Percentiles rank a stretch among this genome's conserved stretches.
Conservation (phyloP, 2,329 filamentous ascomycete species). For the Magnaporthales sp. region DNA sequence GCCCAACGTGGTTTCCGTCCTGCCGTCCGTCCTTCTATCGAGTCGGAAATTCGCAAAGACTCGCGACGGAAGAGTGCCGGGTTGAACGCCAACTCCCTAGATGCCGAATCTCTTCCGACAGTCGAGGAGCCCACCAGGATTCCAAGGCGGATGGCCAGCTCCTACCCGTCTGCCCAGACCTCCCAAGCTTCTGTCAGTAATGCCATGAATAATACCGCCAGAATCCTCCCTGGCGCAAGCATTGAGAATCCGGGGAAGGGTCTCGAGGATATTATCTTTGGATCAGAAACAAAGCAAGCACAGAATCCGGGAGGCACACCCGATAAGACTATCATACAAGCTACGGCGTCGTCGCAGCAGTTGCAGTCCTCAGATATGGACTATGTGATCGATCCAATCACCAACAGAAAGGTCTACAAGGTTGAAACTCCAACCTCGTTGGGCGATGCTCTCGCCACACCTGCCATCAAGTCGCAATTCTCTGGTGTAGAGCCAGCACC, state of each 20-base stretch:
- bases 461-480: slow-evolving; percentile 19
- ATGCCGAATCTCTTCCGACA: not conserved
- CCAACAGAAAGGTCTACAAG: slow-evolving; percentile 40
- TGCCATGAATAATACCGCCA: slow-evolving; percentile 24
- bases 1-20: not conserved
- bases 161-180: slow-evolving; percentile 25
- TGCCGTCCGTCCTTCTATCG: not conserved
- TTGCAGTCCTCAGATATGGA: slow-evolving; percentile 14
- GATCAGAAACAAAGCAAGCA: slow-evolving; percentile 25
- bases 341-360: not conserved
- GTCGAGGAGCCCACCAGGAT: not conserved
- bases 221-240: slow-evolving; percentile 29
- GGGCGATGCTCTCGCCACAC: slow-evolving; percentile 15
- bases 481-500: slow-evolving; percentile 14
- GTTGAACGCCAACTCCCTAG: not conserved
- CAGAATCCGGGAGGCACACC: slow-evolving; percentile 9
- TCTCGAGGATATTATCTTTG: slow-evolving; percentile 33
- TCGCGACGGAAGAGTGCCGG: not conserved
- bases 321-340: not conserved
- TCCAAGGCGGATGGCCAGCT: slow-evolving; percentile 31
- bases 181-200: slow-evolving; percentile 21
- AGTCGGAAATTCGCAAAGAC: slow-evolving; percentile 1
- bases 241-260: slow-evolving; percentile 15
- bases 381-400: slow-evolving; percentile 49
- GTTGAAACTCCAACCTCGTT: slow-evolving; percentile 10